Conservation (phyloP, 202 grass and related monocot genomes). For the Panicum hallii region DNA sequence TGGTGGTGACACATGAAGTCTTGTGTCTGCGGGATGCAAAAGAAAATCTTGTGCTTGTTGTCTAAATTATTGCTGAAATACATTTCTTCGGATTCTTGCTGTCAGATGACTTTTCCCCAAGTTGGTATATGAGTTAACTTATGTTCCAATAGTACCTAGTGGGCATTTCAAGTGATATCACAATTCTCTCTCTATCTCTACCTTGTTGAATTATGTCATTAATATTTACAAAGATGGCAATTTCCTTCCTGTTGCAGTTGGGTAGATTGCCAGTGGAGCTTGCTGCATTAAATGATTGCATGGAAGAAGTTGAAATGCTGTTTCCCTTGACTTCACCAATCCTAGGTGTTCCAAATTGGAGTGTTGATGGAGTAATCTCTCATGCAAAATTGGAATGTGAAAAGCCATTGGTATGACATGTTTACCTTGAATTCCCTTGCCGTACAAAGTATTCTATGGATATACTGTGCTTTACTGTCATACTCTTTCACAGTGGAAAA, state of each 20-base stretch:
- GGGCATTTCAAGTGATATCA: not conserved
- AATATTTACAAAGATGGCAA: not conserved
- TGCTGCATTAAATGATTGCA: slow-evolving; percentile 41
- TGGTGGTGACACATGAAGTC: not conserved
- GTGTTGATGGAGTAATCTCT: slow-evolving; percentile 46
- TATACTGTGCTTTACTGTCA: not conserved
- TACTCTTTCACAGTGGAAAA: not conserved
- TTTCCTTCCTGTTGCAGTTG: slow-evolving; percentile 10
- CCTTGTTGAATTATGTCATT: not conserved
- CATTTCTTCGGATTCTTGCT: not conserved
- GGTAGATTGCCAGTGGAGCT: slow-evolving; percentile 50
- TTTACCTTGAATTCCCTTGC: not conserved
- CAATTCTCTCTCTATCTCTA: not conserved
- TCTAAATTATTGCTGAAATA: not conserved
- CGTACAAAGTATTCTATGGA: not conserved
- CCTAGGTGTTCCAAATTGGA: slow-evolving; percentile 49
- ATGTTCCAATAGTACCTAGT: not conserved
- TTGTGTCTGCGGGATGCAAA: not conserved
- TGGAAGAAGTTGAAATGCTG: slow-evolving; percentile 51
- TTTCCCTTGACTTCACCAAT: slow-evolving; percentile 52
- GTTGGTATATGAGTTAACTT: not conserved
- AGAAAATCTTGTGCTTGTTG: not conserved
- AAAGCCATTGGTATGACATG: slow-evolving; percentile 42
- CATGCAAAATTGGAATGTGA: not conserved
- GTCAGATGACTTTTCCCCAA: too few species aligned